Percentiles rank a stretch among this genome's conserved stretches.
Conservation (phyloP, 805 yeast genomes). For the Saturnispora sekii region DNA sequence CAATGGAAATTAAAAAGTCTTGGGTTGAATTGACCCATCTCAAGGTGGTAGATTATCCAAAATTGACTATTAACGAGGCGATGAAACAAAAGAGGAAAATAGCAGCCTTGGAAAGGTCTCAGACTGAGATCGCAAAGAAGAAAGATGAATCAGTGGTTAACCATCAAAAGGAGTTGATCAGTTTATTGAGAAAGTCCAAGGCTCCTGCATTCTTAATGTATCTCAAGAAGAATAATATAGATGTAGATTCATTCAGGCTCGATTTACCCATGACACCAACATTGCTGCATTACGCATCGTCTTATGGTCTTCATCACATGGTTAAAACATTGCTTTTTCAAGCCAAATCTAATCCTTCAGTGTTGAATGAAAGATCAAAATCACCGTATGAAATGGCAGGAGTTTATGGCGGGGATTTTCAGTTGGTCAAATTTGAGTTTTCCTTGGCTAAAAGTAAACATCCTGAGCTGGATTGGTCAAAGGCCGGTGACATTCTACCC, state of each 20-base stretch:
- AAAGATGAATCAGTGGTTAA: constrained; percentile 9
- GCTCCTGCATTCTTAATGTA: constrained; percentile 65
- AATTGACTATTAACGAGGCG: constrained; percentile 26
- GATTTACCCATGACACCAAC: constrained; percentile 63
- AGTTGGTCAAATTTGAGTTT: constrained; percentile 56
- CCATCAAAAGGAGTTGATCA: constrained; percentile 49
- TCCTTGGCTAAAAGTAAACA: constrained; percentile 50
- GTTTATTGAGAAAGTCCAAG: constrained; percentile 58
- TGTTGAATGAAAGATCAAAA: constrained; percentile 42
- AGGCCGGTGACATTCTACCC: constrained; percentile 51
- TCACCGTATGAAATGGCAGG: constrained; percentile 60
- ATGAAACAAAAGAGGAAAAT: constrained; percentile 25
- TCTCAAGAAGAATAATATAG: constrained; percentile 42
- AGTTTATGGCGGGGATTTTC: constrained; percentile 31
- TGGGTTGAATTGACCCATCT: constrained; percentile 73
- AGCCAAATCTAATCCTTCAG: constrained; percentile 62
- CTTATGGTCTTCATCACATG: constrained; percentile 57
- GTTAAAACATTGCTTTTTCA: constrained; percentile 51
- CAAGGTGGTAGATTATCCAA: constrained; percentile 45
- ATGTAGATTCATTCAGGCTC: constrained; percentile 38
- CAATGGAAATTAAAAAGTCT: constrained; percentile 67
- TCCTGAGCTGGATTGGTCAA: constrained; percentile 34
- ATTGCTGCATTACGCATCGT: constrained; percentile 67
- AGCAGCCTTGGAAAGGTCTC: constrained; percentile 21
- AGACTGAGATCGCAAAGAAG: constrained; percentile 4